These are phyloP conservation scores for Erodium maritimum DNA, from an alignment of 345 rosid species.

Conservation along the genomic window DNA sequence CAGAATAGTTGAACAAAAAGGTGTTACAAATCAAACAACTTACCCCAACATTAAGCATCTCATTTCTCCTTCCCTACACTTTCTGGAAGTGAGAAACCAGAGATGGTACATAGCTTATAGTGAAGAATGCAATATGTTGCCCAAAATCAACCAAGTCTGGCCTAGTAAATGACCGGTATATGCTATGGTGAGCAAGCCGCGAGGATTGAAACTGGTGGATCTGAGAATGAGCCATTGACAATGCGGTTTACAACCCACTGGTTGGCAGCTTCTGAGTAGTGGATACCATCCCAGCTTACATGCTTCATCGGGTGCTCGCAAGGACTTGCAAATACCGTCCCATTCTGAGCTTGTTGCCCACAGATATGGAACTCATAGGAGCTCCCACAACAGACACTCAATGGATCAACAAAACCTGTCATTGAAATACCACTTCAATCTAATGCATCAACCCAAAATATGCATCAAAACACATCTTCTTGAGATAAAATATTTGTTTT, in stretches of 20 bases:
- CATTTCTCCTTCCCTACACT: too few species aligned
- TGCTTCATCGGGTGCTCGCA: constrained; percentile 35
- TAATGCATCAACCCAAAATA: not conserved
- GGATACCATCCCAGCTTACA: constrained; percentile 70
- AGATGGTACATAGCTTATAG: too few species aligned
- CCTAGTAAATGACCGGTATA: too few species aligned
- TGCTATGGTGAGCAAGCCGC: too few species aligned
- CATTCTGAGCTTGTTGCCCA: constrained; percentile 37
- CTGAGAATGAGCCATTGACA: constrained; percentile 32
- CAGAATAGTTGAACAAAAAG: too few species aligned
- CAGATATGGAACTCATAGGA: constrained; percentile 28
- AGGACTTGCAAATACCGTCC: constrained; percentile 40
- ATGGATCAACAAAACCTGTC: constrained; percentile 56
- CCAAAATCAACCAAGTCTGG: too few species aligned
- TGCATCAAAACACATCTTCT: not conserved
- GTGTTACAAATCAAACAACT: too few species aligned
- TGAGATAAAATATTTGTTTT: not conserved
- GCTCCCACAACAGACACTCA: constrained; percentile 49
- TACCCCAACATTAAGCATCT: too few species aligned
- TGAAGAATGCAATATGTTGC: too few species aligned
- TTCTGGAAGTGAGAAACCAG: too few species aligned
- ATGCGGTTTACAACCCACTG: constrained; percentile 29
- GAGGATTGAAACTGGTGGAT: constrained; percentile 21
- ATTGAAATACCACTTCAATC: not conserved
- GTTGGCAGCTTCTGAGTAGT: constrained; percentile 48